A percentile compares a stretch with the other conserved stretches of the same genome.
Conservation (phyloP, 1,284 basidiomycete species). For the Heterobasidion annosum region DNA sequence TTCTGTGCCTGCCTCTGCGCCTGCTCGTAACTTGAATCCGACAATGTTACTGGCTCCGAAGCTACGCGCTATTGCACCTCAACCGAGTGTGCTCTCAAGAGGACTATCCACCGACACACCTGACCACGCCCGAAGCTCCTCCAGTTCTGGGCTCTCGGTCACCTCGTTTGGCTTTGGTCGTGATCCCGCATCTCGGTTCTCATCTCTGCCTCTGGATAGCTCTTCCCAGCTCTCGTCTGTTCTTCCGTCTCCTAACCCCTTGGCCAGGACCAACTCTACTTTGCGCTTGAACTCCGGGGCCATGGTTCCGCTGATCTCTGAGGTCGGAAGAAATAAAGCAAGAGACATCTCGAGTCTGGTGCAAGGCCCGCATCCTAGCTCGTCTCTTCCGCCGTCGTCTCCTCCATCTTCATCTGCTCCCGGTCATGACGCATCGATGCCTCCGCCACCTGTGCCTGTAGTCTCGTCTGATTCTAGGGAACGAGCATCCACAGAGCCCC, state of each 20-base stretch:
- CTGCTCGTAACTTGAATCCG: background rate
- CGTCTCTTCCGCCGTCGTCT: constrained; percentile 8
- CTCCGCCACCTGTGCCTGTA: background rate
- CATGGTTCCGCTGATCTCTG: background rate
- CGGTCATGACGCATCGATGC: background rate
- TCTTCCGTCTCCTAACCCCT: background rate
- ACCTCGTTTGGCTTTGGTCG: background rate
- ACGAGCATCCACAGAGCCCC: background rate
- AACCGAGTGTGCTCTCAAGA: too few relatives aligned
- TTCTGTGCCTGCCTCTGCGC: constrained; percentile 9
- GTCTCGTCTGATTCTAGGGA: background rate
- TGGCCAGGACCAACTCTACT: background rate
- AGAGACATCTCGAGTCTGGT: background rate
- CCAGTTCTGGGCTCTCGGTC: constrained; percentile 7
- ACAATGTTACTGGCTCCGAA: background rate
- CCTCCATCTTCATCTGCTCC: constrained; percentile 5
- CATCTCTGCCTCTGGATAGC: background rate
- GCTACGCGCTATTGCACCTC: background rate
- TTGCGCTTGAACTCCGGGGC: background rate
- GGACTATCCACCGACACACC: background rate
- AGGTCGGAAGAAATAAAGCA: background rate
- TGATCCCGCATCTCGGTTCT: background rate
- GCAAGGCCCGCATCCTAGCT: background rate
- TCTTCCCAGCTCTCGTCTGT: constrained; percentile 2
- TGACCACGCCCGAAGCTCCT: background rate